Evolutionary conservation across 2,329 filamentous ascomycete species (phyloP).

Genomic region (Mariannaea elegans): DNA sequence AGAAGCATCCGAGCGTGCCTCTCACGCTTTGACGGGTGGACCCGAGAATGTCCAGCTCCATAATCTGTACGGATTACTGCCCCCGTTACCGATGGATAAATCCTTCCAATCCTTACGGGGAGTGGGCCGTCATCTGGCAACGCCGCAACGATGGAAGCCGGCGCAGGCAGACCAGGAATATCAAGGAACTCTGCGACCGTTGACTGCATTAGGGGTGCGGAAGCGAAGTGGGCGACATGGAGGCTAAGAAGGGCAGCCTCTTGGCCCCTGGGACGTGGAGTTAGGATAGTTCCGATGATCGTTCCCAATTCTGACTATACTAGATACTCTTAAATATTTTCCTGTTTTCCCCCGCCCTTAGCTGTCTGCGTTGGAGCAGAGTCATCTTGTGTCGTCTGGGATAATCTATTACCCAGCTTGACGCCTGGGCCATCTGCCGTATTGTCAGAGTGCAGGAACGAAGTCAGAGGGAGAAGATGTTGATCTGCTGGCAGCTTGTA

Average conservation of each 20-base stretch:
- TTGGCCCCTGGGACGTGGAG: constrained; percentile 7
- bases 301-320: background rate
- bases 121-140: background rate
- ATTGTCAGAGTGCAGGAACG: too few relatives aligned
- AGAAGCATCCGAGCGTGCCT: constrained; percentile 14
- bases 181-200: background rate
- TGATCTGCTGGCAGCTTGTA: too few relatives aligned
- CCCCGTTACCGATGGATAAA: background rate
- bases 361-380: too few relatives aligned
- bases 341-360: too few relatives aligned
- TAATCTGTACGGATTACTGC: too few relatives aligned
- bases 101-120: background rate
- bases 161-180: background rate
- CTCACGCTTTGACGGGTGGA: background rate
- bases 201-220: background rate
- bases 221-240: background rate
- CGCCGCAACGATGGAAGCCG: background rate
- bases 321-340: too few relatives aligned
- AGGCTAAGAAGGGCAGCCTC: background rate
- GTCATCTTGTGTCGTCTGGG: background rate
- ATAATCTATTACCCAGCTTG: background rate
- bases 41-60: constrained; percentile 2
- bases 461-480: background rate
- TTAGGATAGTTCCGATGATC: background rate
- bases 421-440: background rate